A percentile compares a stretch with the other conserved stretches of the same genome.
These are phyloP conservation scores for Alternaria longipes DNA, from an alignment of 2,329 filamentous ascomycete genomes.

Conservation along the genomic window DNA sequence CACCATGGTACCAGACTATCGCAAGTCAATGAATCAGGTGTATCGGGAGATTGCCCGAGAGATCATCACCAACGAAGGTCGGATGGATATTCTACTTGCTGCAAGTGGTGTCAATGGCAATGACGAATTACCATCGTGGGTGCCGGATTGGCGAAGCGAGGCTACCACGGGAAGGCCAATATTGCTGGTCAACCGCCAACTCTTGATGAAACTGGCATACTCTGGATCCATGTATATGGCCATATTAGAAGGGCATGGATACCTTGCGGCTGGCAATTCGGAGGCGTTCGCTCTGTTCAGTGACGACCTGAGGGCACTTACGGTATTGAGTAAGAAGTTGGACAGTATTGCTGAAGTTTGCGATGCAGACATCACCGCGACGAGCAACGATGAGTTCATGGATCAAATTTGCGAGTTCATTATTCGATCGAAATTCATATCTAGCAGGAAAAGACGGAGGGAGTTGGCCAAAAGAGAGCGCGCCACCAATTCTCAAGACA, in stretches of 20 bases:
- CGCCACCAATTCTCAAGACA: neutral
- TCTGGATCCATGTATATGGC: neutral
- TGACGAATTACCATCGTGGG: neutral
- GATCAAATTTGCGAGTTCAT: neutral
- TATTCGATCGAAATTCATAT: neutral
- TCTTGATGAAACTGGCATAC: neutral
- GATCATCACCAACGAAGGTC: neutral
- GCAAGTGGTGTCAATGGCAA: neutral
- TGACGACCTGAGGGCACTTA: neutral
- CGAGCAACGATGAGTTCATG: neutral
- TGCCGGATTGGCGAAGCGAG: neutral
- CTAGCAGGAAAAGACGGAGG: neutral
- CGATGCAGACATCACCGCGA: neutral
- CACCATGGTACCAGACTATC: neutral
- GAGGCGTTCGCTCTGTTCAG: neutral
- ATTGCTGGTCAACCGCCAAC: neutral
- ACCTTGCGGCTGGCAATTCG: neutral
- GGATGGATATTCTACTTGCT: neutral
- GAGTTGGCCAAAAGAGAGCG: neutral
- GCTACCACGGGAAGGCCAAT: neutral
- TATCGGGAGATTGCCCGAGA: neutral
- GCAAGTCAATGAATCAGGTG: neutral
- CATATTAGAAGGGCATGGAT: neutral
- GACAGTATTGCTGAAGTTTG: neutral
- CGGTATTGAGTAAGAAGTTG: neutral